Percentiles rank a stretch among this genome's conserved stretches.
phyloP scores from a whole-genome alignment of 495 filamentous ascomycete genomes.

The Entonaema liquescens region DNA sequence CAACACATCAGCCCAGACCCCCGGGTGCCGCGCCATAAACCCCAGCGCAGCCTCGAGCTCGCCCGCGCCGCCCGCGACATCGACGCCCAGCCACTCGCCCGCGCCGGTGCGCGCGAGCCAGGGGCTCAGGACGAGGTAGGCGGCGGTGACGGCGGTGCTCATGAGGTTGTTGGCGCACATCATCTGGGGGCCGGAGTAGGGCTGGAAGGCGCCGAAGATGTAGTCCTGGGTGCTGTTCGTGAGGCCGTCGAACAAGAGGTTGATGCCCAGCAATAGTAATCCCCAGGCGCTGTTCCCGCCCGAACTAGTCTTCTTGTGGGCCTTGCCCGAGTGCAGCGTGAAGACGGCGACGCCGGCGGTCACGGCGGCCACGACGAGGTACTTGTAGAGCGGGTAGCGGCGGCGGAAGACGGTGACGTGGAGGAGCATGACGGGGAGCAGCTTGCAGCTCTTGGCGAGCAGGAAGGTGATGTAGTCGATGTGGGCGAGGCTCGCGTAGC shows the following conservation, averaged over 20 bases:
- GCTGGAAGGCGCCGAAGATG: constrained; percentile 80
- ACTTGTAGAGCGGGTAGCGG: constrained; percentile 94
- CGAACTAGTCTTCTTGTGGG: constrained; percentile 53
- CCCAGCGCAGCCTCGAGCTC: constrained; percentile 81
- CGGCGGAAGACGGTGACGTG: constrained; percentile 92
- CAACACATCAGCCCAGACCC: constrained; percentile 82
- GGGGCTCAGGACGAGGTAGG: constrained; percentile 80
- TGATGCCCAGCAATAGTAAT: constrained; percentile 84
- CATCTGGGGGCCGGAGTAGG: constrained; percentile 94
- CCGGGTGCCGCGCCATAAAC: constrained; percentile 80
- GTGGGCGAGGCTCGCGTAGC: constrained; percentile 90
- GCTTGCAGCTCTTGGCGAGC: constrained; percentile 96
- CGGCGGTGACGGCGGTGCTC: constrained; percentile 74
- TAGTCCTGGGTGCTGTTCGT: constrained; percentile 97
- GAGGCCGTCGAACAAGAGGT: constrained; percentile 92
- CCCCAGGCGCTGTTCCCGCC: constrained; percentile 73
- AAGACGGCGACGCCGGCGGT: constrained; percentile 94
- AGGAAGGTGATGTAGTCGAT: constrained; percentile 99
- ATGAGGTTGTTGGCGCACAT: constrained; percentile 98
- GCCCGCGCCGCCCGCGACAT: constrained; percentile 64
- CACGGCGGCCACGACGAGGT: constrained; percentile 87
- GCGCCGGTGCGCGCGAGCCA: constrained; percentile 73
- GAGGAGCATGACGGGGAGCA: constrained; percentile 96
- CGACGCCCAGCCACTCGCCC: constrained; percentile 73
- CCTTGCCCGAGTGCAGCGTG: constrained; percentile 83